Conservation (phyloP, 2,329 filamentous ascomycete species). For the Macrophomina pseudophaseolina region DNA sequence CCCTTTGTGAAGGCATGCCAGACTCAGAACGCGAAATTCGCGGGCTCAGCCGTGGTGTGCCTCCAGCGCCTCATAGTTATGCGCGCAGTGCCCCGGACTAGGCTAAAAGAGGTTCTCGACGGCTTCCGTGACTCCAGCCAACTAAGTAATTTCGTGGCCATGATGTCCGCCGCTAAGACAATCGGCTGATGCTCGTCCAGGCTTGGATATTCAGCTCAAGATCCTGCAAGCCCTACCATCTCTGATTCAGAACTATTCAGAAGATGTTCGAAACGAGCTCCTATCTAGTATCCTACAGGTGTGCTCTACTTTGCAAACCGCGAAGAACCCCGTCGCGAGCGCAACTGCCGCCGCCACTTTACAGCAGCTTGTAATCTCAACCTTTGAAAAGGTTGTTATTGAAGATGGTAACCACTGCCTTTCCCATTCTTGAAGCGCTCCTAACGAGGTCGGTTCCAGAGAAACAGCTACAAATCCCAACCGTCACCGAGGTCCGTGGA, state of each 20-base stretch:
- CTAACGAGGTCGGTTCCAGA: constrained; percentile 30
- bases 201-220: constrained; percentile 90
- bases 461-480: constrained; percentile 57
- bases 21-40: constrained; percentile 89
- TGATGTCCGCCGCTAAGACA: not conserved
- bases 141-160: constrained; percentile 59
- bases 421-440: not conserved
- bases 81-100: constrained; percentile 75
- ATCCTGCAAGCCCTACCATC: constrained; percentile 91
- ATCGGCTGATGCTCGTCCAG: constrained; percentile 39
- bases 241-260: constrained; percentile 85
- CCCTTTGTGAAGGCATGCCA: constrained; percentile 93
- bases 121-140: constrained; percentile 82
- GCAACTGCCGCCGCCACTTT: constrained; percentile 96
- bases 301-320: constrained; percentile 87
- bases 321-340: constrained; percentile 91
- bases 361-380: constrained; percentile 88
- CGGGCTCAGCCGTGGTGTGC: constrained; percentile 83
- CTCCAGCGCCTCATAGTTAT: constrained; percentile 87
- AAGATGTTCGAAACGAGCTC: constrained; percentile 78
- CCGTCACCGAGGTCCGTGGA: constrained; percentile 70
- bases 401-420: constrained; percentile 71
- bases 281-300: constrained; percentile 84
- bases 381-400: constrained; percentile 86
- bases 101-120: constrained; percentile 84